These are phyloP conservation scores for Monotropa hypopitys DNA, from an alignment of 179 eudicot genomes.

Conservation along the genomic window DNA sequence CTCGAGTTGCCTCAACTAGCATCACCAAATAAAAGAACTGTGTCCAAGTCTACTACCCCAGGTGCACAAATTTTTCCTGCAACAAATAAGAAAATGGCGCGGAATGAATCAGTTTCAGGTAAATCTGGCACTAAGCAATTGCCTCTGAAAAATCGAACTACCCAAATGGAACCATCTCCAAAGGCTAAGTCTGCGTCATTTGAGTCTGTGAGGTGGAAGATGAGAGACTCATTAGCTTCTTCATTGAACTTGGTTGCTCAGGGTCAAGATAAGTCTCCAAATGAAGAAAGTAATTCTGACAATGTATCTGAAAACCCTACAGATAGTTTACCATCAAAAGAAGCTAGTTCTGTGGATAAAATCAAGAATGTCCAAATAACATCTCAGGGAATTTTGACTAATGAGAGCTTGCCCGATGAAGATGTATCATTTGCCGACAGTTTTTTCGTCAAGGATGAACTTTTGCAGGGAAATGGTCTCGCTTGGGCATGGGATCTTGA, in stretches of 20 bases:
- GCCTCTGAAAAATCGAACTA: conserved; percentile 32
- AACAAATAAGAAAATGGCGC: conserved; percentile 39
- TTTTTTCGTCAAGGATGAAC: conserved; percentile 73
- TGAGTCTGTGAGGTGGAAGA: conserved; percentile 68
- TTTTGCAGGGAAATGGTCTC: conserved; percentile 89
- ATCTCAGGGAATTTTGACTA: conserved; percentile 16
- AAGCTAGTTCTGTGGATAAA: conserved; percentile 16
- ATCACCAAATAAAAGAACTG: conserved; percentile 24
- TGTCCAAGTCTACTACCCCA: conserved; percentile 10
- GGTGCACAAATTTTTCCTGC: conserved; percentile 18
- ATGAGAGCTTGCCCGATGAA: conserved; percentile 30
- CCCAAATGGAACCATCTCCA: conserved; percentile 30
- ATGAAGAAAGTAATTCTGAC: conserved; percentile 20
- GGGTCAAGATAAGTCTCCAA: conserved; percentile 21
- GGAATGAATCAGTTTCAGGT: conserved; percentile 32
- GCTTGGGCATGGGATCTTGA: conserved; percentile 70
- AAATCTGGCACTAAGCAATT: conserved; percentile 37
- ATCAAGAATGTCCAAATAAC: conserved; percentile 10
- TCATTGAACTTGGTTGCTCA: conserved; percentile 58
- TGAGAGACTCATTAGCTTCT: conserved; percentile 80
- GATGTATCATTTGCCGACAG: conserved; percentile 51
- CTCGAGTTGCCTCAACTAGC: conserved; percentile 19
- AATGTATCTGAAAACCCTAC: conserved; percentile 14
- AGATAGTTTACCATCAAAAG: conserved; percentile 16
- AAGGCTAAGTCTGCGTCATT: conserved; percentile 35